Percentiles rank a stretch among this genome's conserved stretches.
Conservation (phyloP, 257 asterid genomes). For the Cruciata laevipes region DNA sequence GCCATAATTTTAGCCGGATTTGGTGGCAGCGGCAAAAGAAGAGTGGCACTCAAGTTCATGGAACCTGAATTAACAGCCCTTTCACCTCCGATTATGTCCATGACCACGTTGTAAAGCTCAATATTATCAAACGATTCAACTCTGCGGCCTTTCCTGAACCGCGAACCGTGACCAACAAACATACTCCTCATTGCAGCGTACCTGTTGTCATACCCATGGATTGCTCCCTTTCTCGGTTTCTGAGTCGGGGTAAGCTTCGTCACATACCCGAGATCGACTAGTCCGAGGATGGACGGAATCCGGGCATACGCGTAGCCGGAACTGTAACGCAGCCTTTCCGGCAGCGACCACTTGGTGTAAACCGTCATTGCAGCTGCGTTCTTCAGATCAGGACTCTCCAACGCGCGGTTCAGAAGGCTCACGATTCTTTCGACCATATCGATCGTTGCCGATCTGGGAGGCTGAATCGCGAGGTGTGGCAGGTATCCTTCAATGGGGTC, state of each 20-base stretch:
- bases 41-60: slow-evolving; percentile 25
- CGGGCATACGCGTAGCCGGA: slow-evolving; percentile 25
- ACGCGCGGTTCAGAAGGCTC: slow-evolving; percentile 45
- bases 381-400: slow-evolving; percentile 32
- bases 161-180: slow-evolving; percentile 65
- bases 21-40: slow-evolving; percentile 36
- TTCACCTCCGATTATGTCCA: slow-evolving; percentile 34
- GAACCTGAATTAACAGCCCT: slow-evolving; percentile 62
- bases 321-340: slow-evolving; percentile 42
- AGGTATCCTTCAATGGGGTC: too few species aligned
- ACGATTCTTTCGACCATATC: slow-evolving; percentile 28
- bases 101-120: slow-evolving; percentile 57
- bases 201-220: slow-evolving; percentile 60
- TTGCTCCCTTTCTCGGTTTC: slow-evolving; percentile 33
- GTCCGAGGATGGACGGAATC: slow-evolving; percentile 56
- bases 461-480: slow-evolving; percentile 30
- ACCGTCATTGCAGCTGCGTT: slow-evolving; percentile 52
- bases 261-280: slow-evolving; percentile 43
- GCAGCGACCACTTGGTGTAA: slow-evolving; percentile 55
- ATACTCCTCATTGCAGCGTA: slow-evolving; percentile 58
- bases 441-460: slow-evolving; percentile 31
- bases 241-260: too few species aligned
- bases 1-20: neutral
- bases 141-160: slow-evolving; percentile 38
- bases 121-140: slow-evolving; percentile 67